These are phyloP conservation scores for Neurospora sp. DNA, from an alignment of 495 filamentous ascomycete genomes.

Conservation along the genomic window DNA sequence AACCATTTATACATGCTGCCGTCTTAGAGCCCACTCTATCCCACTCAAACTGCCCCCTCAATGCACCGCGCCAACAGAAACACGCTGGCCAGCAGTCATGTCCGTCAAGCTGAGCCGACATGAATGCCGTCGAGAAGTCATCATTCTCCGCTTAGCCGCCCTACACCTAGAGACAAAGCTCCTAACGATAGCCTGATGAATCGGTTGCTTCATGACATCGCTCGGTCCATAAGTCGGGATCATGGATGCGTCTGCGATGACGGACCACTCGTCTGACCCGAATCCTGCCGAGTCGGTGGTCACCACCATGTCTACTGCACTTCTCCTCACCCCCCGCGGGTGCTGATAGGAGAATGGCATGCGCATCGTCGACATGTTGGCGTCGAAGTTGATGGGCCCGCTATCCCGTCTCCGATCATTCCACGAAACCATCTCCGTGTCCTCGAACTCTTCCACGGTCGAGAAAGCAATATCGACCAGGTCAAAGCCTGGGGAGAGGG, in stretches of 20 bases:
- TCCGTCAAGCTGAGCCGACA: not conserved
- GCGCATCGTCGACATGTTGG: slow-evolving; percentile 6
- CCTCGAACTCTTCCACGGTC: not conserved
- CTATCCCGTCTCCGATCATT: not conserved
- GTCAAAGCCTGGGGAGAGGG: not conserved
- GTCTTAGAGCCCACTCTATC: not conserved
- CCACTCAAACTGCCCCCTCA: not conserved
- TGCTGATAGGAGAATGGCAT: slow-evolving; percentile 9
- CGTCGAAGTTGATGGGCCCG: not conserved
- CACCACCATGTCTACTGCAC: not conserved
- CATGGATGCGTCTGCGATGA: slow-evolving; percentile 11
- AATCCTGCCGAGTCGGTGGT: not conserved
- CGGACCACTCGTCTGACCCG: slow-evolving; percentile 10
- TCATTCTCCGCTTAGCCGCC: slow-evolving; percentile 7
- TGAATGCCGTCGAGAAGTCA: not conserved
- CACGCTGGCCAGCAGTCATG: not conserved
- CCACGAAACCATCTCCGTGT: not conserved
- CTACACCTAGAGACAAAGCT: slow-evolving; percentile 6
- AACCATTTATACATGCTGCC: not conserved
- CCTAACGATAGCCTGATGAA: slow-evolving; percentile 4
- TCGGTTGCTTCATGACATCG: slow-evolving; percentile 8
- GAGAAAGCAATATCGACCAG: not conserved
- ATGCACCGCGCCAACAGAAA: not conserved
- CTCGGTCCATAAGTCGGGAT: slow-evolving; percentile 14
- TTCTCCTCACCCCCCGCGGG: not conserved